Base-by-base conservation (phyloP, 1,139 yeast genomes). In the Meyerozyma sp. region DNA sequence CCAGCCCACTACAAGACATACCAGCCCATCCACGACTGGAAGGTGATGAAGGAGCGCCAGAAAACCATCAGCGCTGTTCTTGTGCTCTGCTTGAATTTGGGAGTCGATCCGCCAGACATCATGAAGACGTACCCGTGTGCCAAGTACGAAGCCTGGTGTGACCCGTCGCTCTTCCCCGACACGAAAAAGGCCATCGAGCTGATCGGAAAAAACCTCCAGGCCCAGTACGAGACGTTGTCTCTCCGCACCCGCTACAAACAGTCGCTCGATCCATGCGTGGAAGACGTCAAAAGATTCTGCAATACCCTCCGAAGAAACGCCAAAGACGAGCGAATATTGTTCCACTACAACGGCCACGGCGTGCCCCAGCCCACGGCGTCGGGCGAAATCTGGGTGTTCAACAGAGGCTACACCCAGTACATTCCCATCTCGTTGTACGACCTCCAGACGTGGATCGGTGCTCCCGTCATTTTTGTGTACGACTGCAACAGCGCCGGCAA, bases 341-440 rank as follows among this genome's bases (percentile, higher is more conserved):
- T 93, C 62, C 98, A 94, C 61, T 93, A 94, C 61, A 93, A 93
- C 57, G 99, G 99, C 4, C 99, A 93, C 59, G 99, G 99, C 14
- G 99, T 93, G 2, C 99, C 99, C 0, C 90, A 90, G 52, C 98
- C 99, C 0, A 94, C 98, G 0, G 81, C 90, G 26, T 82, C 91
- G 43, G 99, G 99, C n/a, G 99, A 93, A 59, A 89, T 93, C 20
- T 93, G 99, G 99, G 98, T 94, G 13, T 93, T 93, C 66, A 93
- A 93, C 62, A 72, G 97, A 53, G 96, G 96, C 1, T 94, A 91
- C 61, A 93, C 98, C 1, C 98, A 93, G 65, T 93, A 93, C 60
- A 93, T 93, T 48, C 99, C 99, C 1, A 94, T 93, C 2, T 87
- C 96, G 5, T 67, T 93, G 20, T 90, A 88, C 59, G 98, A 94